Evolutionary conservation across 2,329 filamentous ascomycete species (phyloP).

Genomic region (Fusarium sp.): DNA sequence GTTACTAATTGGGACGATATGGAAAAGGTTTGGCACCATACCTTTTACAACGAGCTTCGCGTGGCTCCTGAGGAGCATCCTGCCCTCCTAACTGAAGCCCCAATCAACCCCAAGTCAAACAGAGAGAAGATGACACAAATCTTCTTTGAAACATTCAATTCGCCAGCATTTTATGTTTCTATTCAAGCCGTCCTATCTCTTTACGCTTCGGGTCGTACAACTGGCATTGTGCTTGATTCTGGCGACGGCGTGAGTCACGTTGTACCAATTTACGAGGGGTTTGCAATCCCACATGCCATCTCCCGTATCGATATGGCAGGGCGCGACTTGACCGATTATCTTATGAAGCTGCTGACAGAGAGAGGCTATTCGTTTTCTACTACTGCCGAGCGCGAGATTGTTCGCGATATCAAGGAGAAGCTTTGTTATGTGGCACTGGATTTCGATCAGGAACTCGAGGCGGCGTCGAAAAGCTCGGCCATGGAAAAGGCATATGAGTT

Average conservation of each 20-base stretch:
- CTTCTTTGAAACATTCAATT: conserved; percentile 99
- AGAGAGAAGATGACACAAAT: conserved; percentile 99
- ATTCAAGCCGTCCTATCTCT: conserved; percentile 99
- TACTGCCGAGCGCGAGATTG: conserved; percentile 99
- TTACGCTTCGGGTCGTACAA: conserved; percentile 99
- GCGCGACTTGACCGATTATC: conserved; percentile 99
- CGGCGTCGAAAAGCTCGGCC: conserved; percentile 96
- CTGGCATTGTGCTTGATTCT: conserved; percentile 99
- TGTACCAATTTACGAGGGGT: conserved; percentile 99
- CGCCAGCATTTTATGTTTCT: conserved; percentile 99
- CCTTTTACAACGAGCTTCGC: conserved; percentile 99
- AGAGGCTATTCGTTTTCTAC: conserved; percentile 99
- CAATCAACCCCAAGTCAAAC: conserved; percentile 99
- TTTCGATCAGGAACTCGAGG: conserved; percentile 99
- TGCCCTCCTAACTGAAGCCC: conserved; percentile 97
- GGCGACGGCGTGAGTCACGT: conserved; percentile 99
- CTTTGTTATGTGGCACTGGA: conserved; percentile 99
- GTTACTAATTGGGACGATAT: conserved; percentile 99
- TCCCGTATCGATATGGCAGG: conserved; percentile 99
- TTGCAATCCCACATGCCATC: conserved; percentile 99
- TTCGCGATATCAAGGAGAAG: conserved; percentile 99
- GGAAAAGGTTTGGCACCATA: conserved; percentile 99
- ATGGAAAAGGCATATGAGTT: conserved; percentile 99
- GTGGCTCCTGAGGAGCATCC: conserved; percentile 99
- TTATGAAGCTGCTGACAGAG: conserved; percentile 99